Percentiles rank a stretch among this genome's conserved stretches.
Evolutionary conservation across 2,329 filamentous ascomycete species (phyloP).

Genomic region (Nigrospora sphaerica): DNA sequence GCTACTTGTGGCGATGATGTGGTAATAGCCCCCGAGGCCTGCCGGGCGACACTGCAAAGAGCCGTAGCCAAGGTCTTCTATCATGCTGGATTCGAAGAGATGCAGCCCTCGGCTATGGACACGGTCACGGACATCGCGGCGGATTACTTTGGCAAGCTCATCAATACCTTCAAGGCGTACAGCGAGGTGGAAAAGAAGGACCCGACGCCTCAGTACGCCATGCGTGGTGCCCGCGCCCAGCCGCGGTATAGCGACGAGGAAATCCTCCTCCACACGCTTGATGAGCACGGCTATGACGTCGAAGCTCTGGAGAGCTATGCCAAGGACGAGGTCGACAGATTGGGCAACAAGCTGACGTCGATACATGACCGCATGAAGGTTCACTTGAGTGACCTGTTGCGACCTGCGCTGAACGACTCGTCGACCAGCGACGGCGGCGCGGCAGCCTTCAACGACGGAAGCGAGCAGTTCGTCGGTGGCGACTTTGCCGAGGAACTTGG

Average conservation of each 20-base stretch:
- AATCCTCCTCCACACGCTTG: slow-evolving; percentile 76
- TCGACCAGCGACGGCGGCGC: slow-evolving; percentile 70
- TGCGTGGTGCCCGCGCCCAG: slow-evolving; percentile 40
- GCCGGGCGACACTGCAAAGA: slow-evolving; percentile 77
- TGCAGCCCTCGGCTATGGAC: slow-evolving; percentile 90
- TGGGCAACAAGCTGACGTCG: slow-evolving; percentile 68
- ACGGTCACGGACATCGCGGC: slow-evolving; percentile 81
- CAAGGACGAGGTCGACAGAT: slow-evolving; percentile 86
- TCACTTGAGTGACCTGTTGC: slow-evolving; percentile 86
- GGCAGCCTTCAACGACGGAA: slow-evolving; percentile 89
- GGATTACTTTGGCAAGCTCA: slow-evolving; percentile 83
- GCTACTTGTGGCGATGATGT: slow-evolving; percentile 85
- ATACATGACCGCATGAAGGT: slow-evolving; percentile 94
- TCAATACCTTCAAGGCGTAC: slow-evolving; percentile 73
- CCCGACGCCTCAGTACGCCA: slow-evolving; percentile 30
- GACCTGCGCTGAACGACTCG: slow-evolving; percentile 76
- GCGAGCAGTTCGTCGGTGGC: slow-evolving; percentile 91
- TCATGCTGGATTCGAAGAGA: slow-evolving; percentile 92
- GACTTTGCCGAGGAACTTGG: slow-evolving; percentile 97
- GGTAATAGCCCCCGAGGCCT: slow-evolving; percentile 76
- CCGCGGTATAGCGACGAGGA: slow-evolving; percentile 77
- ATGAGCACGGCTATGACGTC: slow-evolving; percentile 77
- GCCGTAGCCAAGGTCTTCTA: slow-evolving; percentile 94
- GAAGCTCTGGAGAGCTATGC: slow-evolving; percentile 79
- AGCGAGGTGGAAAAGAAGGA: slow-evolving; percentile 74